A percentile compares a stretch with the other conserved stretches of the same genome.
Evolutionary conservation across 257 asterid genomes (phyloP).

Genomic region (Fraxinus anomala): DNA sequence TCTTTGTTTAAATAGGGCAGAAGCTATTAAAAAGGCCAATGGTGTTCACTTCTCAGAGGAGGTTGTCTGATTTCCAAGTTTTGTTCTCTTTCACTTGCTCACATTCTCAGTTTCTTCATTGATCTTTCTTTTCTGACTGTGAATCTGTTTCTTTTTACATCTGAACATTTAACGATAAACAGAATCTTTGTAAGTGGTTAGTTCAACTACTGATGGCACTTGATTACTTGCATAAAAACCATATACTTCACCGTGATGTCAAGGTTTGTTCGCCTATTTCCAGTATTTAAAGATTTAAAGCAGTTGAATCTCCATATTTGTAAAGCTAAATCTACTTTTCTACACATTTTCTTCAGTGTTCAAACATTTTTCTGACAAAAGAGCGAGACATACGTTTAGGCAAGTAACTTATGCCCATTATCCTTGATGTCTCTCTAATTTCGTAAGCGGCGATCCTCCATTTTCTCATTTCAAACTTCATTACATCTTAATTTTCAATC

Average conservation of each 20-base stretch:
- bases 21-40: conserved; percentile 80
- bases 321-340: conserved; percentile 25
- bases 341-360: conserved; percentile 62
- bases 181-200: conserved; percentile 97
- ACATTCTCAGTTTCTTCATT: conserved; percentile 2
- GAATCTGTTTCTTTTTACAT: conserved; percentile 18
- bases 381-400: conserved; percentile 95
- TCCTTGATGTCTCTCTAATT: background rate
- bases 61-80: conserved; percentile 47
- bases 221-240: conserved; percentile 84
- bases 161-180: conserved; percentile 36
- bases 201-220: conserved; percentile 95
- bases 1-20: conserved; percentile 63
- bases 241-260: conserved; percentile 96
- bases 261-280: conserved; percentile 53
- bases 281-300: conserved; percentile 10
- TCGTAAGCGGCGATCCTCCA: background rate
- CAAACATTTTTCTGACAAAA: conserved; percentile 91
- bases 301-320: conserved; percentile 4
- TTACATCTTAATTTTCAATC: conserved; percentile 7
- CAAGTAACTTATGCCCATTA: conserved; percentile 26
- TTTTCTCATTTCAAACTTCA: conserved; percentile 2
- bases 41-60: conserved; percentile 90
- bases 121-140: conserved; percentile 1
- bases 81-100: conserved; percentile 9